Percentiles rank a stretch among this genome's conserved stretches.
phyloP scores from a whole-genome alignment of 331 rosid species.

The Acacia concinna region DNA sequence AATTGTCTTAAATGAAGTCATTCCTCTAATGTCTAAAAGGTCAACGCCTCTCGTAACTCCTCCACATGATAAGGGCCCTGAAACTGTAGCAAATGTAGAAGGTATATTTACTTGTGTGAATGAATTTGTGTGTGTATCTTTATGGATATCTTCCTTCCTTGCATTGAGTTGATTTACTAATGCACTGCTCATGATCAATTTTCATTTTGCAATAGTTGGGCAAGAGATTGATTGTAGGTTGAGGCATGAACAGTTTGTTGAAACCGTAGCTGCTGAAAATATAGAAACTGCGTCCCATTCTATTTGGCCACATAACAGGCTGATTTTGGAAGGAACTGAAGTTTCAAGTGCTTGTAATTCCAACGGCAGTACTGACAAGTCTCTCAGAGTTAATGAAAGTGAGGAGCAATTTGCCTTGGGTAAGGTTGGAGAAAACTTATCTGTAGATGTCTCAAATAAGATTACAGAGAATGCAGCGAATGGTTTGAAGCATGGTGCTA shows the following conservation, averaged over 20 bases:
- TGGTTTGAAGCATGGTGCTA: constrained; percentile 31
- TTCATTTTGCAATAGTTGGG: constrained; percentile 46
- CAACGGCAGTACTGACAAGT: constrained; percentile 24
- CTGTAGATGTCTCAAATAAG: constrained; percentile 17
- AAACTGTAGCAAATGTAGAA: constrained; percentile 18
- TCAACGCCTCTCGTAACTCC: background rate
- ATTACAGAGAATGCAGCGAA: constrained; percentile 25
- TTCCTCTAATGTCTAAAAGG: constrained; percentile 44
- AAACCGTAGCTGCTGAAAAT: constrained; percentile 28
- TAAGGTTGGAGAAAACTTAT: constrained; percentile 28
- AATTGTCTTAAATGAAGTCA: constrained; percentile 57
- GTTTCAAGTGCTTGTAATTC: constrained; percentile 28
- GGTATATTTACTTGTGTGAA: constrained; percentile 31
- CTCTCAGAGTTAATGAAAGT: constrained; percentile 28
- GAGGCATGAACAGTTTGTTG: constrained; percentile 24
- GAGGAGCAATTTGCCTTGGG: constrained; percentile 25
- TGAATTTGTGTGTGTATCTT: background rate
- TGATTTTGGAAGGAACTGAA: constrained; percentile 26
- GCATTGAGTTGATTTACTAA: constrained; percentile 26
- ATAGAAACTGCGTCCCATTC: constrained; percentile 5
- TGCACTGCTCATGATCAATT: constrained; percentile 12
- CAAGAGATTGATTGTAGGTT: constrained; percentile 2
- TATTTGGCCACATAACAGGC: constrained; percentile 32
- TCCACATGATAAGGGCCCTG: constrained; percentile 15
- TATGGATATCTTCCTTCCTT: constrained; percentile 12